Evolutionary conservation across 2,329 filamentous ascomycete genomes (phyloP).

Genomic region (Epichloe gansuensis): DNA sequence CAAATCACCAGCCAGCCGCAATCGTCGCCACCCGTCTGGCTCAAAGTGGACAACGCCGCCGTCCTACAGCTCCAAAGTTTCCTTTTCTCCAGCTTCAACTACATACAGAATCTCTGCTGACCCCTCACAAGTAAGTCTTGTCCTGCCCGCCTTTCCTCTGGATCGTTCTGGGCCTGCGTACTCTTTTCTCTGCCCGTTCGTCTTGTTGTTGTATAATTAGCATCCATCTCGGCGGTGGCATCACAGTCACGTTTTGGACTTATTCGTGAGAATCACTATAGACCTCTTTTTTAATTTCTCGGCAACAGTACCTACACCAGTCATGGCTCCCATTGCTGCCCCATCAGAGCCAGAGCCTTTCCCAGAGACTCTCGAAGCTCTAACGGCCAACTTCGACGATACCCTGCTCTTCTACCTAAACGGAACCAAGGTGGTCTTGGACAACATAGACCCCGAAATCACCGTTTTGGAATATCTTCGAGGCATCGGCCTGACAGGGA

Average conservation of each 20-base stretch:
- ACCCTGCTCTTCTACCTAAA: conserved; percentile 90
- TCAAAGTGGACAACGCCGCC: conserved; percentile 1
- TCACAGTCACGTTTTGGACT: background rate
- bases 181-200: background rate
- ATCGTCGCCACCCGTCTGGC: conserved; percentile 3
- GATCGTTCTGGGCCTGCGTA: background rate
- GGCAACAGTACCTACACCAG: background rate
- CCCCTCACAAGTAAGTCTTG: background rate
- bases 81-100: background rate
- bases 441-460: conserved; percentile 79
- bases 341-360: conserved; percentile 32
- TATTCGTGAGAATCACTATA: background rate
- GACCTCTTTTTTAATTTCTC: background rate
- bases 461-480: conserved; percentile 88
- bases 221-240: background rate
- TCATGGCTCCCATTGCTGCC: conserved; percentile 45
- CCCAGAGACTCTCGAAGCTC: conserved; percentile 22
- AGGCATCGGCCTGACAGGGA: conserved; percentile 86
- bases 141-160: background rate
- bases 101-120: conserved; percentile 2
- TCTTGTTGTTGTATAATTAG: background rate
- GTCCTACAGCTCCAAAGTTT: background rate
- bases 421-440: conserved; percentile 76
- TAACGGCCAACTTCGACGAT: conserved; percentile 74
- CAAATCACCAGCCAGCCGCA: background rate